Base-by-base conservation (phyloP, 257 asterid genomes). In the Coffea eugenioides region DNA sequence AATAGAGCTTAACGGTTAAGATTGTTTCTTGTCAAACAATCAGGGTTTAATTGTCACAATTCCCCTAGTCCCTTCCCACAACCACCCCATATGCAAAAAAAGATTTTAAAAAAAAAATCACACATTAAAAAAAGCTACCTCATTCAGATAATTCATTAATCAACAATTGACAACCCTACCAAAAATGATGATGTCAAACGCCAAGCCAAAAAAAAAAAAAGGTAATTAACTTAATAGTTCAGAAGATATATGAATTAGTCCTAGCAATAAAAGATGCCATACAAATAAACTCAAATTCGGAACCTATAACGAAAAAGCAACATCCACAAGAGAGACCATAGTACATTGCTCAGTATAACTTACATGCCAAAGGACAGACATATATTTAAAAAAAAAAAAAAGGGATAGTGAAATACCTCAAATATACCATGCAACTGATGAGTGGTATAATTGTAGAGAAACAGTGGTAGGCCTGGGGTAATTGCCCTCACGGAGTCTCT, bases 391-490 rank as follows among this genome's bases (percentile, higher is more conserved):
- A 23, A 23, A 9, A 10, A 25, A 0, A 11, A 39, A 31, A 31
- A 71, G 43, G 67, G 71, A 69, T 69, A 56, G 67, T 68, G 72
- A n/a, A 88, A 45, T 77, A 92, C 99, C 97, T 95, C 97, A 78
- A 93, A 95, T 74, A 95, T 89, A 36, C 99, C 99, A 84, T 95
- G 97, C 96, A 95, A 78, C 91, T 92, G 99, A 81, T 93, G 97
- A 87, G 96, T 95, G 77, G 98, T 93, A 80, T 92, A 95, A 36
- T 93, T 93, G 85, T 95, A 93, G 75, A 95, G 94, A 84, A 93
- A 93, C 80, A 95, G 82, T 52, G 97, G 98, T 80, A 95, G 88
- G 81, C 98, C 99, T 27, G 99, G 98, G 15, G 99, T 95, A 78
- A 95, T 93, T 77, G 97, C 98, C 89, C 98, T 90, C 81, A 92